Percentiles rank a stretch among this genome's conserved stretches.
Conservation (phyloP, 441 rosid genomes). For the Eutrema salsugineum region DNA sequence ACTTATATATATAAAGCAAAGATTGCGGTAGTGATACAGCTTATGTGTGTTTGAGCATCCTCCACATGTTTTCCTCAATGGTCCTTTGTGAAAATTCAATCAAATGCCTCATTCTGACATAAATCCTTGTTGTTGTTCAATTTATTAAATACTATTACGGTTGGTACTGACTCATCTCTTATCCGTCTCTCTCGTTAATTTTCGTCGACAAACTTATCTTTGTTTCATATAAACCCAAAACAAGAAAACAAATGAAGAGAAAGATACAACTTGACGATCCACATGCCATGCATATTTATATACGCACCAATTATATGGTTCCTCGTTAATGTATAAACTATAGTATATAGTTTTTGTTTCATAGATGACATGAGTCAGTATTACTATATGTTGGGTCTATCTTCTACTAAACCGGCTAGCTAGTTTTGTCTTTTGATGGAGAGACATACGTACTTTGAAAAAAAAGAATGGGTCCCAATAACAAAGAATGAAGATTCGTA, state of each 20-base stretch:
- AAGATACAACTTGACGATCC: neutral
- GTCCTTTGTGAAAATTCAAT: neutral
- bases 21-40: neutral
- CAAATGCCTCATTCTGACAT: neutral
- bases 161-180: neutral
- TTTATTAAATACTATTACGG: neutral
- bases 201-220: neutral
- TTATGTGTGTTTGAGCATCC: neutral
- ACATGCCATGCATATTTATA: neutral
- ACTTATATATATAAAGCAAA: neutral
- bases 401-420: neutral
- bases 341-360: neutral
- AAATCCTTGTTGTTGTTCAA: neutral
- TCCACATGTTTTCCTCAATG: neutral
- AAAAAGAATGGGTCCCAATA: too few species aligned
- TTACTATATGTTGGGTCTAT: neutral
- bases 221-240: neutral
- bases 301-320: neutral
- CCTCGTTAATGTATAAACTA: neutral
- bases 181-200: neutral
- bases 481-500: slow-evolving; percentile 1
- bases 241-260: neutral
- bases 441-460: neutral
- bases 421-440: neutral
- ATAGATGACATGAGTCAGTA: neutral